Percentiles rank a stretch among this genome's conserved stretches.
phyloP scores from a whole-genome alignment of 2,329 filamentous ascomycete species.

The Pseudogymnoascus sp. region DNA sequence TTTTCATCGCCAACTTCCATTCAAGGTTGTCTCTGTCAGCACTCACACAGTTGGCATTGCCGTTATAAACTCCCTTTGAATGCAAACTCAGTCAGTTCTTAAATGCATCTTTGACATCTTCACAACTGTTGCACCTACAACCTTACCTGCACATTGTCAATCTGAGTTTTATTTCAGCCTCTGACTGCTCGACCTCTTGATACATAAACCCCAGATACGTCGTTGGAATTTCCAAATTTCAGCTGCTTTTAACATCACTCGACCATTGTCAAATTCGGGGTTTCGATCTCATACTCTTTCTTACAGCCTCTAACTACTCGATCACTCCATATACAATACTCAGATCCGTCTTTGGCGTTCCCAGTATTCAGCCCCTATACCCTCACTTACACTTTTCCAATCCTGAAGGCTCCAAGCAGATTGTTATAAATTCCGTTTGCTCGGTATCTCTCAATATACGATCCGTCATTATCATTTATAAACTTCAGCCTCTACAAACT shows the following conservation, averaged over 20 bases:
- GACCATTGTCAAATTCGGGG: background rate
- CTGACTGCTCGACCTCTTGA: background rate
- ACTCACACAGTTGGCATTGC: background rate
- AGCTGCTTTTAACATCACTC: too few species aligned
- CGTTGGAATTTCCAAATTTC: background rate
- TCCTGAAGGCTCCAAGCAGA: background rate
- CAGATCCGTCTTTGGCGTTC: background rate
- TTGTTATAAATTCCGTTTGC: background rate
- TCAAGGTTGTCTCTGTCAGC: too few species aligned
- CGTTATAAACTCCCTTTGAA: background rate
- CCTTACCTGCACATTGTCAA: background rate
- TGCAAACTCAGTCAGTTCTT: background rate
- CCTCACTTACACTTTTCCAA: background rate
- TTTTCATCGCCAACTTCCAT: too few species aligned
- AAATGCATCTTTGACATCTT: background rate
- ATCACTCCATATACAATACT: background rate
- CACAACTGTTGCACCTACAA: background rate
- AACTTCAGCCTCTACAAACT: background rate
- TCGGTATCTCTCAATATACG: background rate
- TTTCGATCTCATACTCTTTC: background rate
- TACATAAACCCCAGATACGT: background rate
- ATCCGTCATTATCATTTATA: background rate
- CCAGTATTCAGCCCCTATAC: background rate
- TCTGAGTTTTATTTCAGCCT: background rate
- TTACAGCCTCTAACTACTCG: background rate